phyloP scores from a whole-genome alignment of 2,329 filamentous ascomycete species.

The Hymenoscyphus repandus region DNA sequence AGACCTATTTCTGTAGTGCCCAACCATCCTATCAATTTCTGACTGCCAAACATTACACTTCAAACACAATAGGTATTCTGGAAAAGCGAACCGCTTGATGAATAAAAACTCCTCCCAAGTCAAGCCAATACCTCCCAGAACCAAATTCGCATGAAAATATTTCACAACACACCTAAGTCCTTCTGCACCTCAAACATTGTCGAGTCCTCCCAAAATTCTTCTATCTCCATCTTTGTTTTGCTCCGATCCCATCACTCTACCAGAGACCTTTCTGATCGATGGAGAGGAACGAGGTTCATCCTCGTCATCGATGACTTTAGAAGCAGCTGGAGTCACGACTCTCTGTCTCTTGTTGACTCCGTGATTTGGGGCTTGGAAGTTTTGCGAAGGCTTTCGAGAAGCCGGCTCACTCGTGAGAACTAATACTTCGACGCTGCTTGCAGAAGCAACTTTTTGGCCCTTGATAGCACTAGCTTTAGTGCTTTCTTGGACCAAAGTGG shows the following conservation, averaged over 20 bases:
- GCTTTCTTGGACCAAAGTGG: not conserved
- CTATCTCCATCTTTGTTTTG: too few species aligned
- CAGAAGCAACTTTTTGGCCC: slow-evolving; percentile 22
- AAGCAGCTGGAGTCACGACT: slow-evolving; percentile 42
- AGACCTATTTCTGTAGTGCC: too few species aligned
- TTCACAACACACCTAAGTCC: too few species aligned
- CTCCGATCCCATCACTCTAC: not conserved
- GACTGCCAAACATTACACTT: too few species aligned
- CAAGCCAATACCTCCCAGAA: too few species aligned
- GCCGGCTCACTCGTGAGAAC: slow-evolving; percentile 7
- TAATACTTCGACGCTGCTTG: slow-evolving; percentile 2
- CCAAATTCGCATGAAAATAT: too few species aligned
- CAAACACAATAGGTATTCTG: too few species aligned
- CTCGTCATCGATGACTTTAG: slow-evolving; percentile 43
- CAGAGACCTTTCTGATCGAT: slow-evolving; percentile 22
- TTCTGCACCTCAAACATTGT: too few species aligned
- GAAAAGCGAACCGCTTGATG: too few species aligned
- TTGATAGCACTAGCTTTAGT: slow-evolving; percentile 14
- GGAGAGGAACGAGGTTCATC: slow-evolving; percentile 37
- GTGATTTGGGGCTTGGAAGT: slow-evolving; percentile 9
- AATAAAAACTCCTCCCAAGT: too few species aligned
- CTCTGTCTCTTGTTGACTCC: slow-evolving; percentile 39
- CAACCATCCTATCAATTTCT: too few species aligned
- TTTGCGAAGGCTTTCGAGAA: slow-evolving; percentile 12
- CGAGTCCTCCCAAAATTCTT: too few species aligned